Conservation (phyloP, 164 flowering plant species). For the Sextonia rubra region DNA sequence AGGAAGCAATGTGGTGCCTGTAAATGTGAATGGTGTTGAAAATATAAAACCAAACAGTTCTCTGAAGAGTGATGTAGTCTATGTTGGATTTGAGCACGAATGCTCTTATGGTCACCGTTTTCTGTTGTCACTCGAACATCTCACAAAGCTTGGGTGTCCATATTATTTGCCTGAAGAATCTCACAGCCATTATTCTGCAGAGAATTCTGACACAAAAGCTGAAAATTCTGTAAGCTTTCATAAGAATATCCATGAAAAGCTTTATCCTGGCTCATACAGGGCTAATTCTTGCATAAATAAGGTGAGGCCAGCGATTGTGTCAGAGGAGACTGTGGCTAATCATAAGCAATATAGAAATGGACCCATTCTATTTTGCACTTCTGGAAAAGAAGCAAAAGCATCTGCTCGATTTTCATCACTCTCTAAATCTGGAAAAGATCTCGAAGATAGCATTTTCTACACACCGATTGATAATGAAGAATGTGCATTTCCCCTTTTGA, state of each 20-base stretch:
- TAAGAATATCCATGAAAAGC: constrained; percentile 39
- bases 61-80: constrained; percentile 40
- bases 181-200: constrained; percentile 18
- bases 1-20: constrained; percentile 64
- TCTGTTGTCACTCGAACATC: constrained; percentile 59
- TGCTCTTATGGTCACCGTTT: constrained; percentile 91
- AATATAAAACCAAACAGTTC: constrained; percentile 26
- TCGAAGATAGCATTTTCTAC: constrained; percentile 32
- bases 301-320: constrained; percentile 26
- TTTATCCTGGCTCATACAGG: constrained; percentile 28
- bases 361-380: constrained; percentile 11
- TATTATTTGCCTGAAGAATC: constrained; percentile 46
- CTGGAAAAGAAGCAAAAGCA: constrained; percentile 31
- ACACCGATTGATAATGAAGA: constrained; percentile 51
- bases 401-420: constrained; percentile 13
- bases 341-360: constrained; percentile 25
- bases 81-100: constrained; percentile 93
- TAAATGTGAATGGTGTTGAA: constrained; percentile 30
- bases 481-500: constrained; percentile 52
- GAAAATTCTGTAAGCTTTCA: constrained; percentile 26
- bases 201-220: constrained; percentile 23
- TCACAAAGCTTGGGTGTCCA: constrained; percentile 48
- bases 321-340: constrained; percentile 28
- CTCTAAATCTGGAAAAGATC: constrained; percentile 23
- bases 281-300: constrained; percentile 22